A percentile compares a stretch with the other conserved stretches of the same genome.
Conservation (phyloP, 345 rosid genomes). For the Dovyalis caffra region DNA sequence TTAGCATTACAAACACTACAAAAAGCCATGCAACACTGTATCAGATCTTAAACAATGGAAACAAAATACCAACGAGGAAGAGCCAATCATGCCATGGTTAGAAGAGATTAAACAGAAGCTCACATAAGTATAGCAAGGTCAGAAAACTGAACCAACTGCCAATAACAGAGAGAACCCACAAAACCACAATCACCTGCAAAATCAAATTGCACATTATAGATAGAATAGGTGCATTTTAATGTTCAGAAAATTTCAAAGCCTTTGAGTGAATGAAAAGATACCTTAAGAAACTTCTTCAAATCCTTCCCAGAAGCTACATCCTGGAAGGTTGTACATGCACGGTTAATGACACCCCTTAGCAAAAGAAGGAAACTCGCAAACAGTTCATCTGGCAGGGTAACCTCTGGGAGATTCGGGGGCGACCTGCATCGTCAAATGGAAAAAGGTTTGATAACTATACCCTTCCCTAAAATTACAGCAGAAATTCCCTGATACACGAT, state of each 20-base stretch:
- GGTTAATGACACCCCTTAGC: constrained; percentile 9
- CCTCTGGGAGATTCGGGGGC: constrained; percentile 18
- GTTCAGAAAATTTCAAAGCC: background rate
- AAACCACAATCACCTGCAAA: constrained; percentile 33
- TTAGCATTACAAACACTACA: constrained; percentile 37
- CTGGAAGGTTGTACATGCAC: constrained; percentile 1
- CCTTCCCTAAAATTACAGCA: no score
- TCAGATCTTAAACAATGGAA: background rate
- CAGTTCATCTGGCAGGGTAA: constrained; percentile 10
- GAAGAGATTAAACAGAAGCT: background rate
- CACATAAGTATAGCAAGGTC: constrained; percentile 38
- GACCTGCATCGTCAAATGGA: constrained; percentile 14
- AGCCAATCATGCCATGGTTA: background rate
- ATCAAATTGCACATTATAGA: background rate
- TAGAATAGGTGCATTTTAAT: background rate
- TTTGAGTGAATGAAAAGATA: background rate
- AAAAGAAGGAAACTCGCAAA: constrained; percentile 3
- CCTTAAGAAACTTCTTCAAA: constrained; percentile 22
- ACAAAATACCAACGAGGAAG: no score
- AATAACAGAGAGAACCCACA: constrained; percentile 40
- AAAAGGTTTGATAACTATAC: background rate
- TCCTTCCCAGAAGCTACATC: constrained; percentile 27
- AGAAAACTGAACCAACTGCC: constrained; percentile 43
- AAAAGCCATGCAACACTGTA: background rate
- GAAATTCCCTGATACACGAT: no score